A percentile compares a stretch with the other conserved stretches of the same genome.
Conservation (phyloP, 2,329 filamentous ascomycete species). For the Myrmaecium sp. region DNA sequence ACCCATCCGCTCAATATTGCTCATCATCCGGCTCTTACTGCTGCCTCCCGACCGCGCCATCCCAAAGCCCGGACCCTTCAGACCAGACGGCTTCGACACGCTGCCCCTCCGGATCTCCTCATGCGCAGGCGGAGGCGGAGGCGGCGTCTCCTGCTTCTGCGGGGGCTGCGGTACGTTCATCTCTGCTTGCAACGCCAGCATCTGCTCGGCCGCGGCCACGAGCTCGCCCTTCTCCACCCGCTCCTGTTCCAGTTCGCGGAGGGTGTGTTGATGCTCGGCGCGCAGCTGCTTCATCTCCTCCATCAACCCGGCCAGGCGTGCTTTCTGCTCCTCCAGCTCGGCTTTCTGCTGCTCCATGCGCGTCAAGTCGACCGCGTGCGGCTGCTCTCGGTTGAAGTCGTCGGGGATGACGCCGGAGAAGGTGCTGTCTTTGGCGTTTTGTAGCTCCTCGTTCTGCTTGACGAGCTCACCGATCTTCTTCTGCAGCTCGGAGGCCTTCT, state of each 20-base stretch:
- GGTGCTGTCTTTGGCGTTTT: slow-evolving; percentile 46
- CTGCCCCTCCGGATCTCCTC: slow-evolving; percentile 17
- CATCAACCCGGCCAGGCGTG: slow-evolving; percentile 57
- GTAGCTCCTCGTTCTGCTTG: slow-evolving; percentile 60
- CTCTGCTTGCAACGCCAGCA: slow-evolving; percentile 49
- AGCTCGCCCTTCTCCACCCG: slow-evolving; percentile 71
- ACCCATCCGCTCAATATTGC: slow-evolving; percentile 82
- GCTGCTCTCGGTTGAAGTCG: slow-evolving; percentile 6
- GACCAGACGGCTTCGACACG: slow-evolving; percentile 33
- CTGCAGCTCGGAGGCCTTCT: slow-evolving; percentile 68
- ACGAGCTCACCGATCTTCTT: slow-evolving; percentile 48
- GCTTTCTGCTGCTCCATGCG: slow-evolving; percentile 46
- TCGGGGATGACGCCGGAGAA: slow-evolving; percentile 36
- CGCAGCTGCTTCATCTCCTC: slow-evolving; percentile 55
- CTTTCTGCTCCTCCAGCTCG: slow-evolving; percentile 52
- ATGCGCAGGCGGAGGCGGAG: slow-evolving; percentile 13
- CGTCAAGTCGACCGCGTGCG: slow-evolving; percentile 23
- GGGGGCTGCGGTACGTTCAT: slow-evolving; percentile 19
- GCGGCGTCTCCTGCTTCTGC: slow-evolving; percentile 18
- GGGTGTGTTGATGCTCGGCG: slow-evolving; percentile 49
- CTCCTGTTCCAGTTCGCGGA: slow-evolving; percentile 52
- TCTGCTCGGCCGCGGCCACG: slow-evolving; percentile 66
- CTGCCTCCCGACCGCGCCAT: slow-evolving; percentile 12
- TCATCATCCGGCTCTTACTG: slow-evolving; percentile 59
- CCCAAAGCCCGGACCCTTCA: slow-evolving; percentile 41